A percentile compares a stretch with the other conserved stretches of the same genome.
phyloP scores from a whole-genome alignment of 129 eudicot genomes.

The Chrysanthemum lavandulifolium region DNA sequence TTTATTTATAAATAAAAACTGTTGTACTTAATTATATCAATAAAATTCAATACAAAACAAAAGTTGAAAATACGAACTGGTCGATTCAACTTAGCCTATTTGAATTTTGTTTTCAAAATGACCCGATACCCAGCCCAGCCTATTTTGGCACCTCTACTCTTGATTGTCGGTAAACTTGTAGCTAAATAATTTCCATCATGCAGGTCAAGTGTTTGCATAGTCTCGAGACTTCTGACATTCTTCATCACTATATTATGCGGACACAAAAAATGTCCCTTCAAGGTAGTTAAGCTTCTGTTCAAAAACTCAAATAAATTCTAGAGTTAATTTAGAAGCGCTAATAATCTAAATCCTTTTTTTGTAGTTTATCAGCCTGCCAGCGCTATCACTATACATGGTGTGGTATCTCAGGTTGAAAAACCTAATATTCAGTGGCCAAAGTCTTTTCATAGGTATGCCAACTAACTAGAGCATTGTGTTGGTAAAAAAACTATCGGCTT shows the following conservation, averaged over 20 bases:
- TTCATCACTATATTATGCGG: conserved; percentile 76
- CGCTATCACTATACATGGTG: conserved; percentile 60
- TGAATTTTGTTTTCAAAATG: too few relatives aligned
- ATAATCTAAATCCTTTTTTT: conserved; percentile 9
- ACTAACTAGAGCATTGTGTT: conserved; percentile 9
- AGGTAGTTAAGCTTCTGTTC: conserved; percentile 43
- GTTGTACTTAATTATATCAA: too few relatives aligned
- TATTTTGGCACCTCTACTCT: neutral
- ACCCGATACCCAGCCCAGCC: too few relatives aligned
- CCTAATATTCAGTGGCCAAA: conserved; percentile 96
- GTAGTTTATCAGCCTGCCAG: conserved; percentile 79
- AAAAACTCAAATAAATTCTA: conserved; percentile 9
- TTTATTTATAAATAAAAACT: too few relatives aligned
- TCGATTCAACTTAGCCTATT: too few relatives aligned
- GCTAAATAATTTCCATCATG: conserved; percentile 10
- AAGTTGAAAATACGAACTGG: too few relatives aligned
- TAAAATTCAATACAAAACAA: too few relatives aligned
- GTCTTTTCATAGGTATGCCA: conserved; percentile 74
- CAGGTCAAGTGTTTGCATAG: conserved; percentile 79
- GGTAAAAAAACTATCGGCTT: neutral
- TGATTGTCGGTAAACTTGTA: neutral
- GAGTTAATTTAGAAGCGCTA: conserved; percentile 8
- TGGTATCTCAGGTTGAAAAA: conserved; percentile 74
- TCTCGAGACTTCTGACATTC: conserved; percentile 67
- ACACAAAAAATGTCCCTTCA: conserved; percentile 77